phyloP scores from a whole-genome alignment of 2,329 filamentous ascomycete species.

The Coniochaeta prunicola region DNA sequence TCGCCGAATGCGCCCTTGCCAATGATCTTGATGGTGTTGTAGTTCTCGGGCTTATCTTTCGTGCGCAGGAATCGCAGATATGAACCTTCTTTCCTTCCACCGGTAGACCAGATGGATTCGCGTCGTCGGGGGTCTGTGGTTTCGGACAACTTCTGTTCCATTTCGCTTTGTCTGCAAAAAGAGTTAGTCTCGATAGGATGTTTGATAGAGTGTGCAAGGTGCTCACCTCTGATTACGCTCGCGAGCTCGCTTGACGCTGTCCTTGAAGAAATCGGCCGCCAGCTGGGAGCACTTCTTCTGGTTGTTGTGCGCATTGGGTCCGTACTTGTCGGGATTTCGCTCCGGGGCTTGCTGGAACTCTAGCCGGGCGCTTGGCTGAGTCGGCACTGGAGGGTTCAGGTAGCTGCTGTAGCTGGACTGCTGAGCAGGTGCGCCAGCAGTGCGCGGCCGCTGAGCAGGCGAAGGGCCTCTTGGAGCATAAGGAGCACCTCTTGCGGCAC shows the following conservation, averaged over 20 bases:
- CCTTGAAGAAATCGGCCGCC: conserved; percentile 93
- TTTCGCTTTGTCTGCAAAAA: conserved; percentile 69
- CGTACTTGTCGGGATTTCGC: conserved; percentile 77
- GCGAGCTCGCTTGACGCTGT: conserved; percentile 91
- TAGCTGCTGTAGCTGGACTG: conserved; percentile 59
- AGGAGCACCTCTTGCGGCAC: conserved; percentile 59
- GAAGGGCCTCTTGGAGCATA: conserved; percentile 63
- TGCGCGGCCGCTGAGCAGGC: conserved; percentile 72
- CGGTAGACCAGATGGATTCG: conserved; percentile 76
- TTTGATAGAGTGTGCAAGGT: not conserved
- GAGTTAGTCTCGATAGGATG: not conserved
- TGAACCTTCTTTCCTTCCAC: conserved; percentile 81
- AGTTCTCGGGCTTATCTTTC: conserved; percentile 89
- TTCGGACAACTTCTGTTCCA: conserved; percentile 79
- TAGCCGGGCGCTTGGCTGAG: conserved; percentile 36
- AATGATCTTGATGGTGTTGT: conserved; percentile 94
- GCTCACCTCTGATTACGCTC: conserved; percentile 88
- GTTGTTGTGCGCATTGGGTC: conserved; percentile 57
- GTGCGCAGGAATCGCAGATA: conserved; percentile 92
- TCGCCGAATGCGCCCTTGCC: conserved; percentile 98
- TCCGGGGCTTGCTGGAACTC: conserved; percentile 76
- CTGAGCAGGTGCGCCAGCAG: conserved; percentile 64
- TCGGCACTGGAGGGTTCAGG: conserved; percentile 59
- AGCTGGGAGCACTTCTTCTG: conserved; percentile 63
- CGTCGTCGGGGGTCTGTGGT: conserved; percentile 68